These are phyloP conservation scores for Phytopythium oedochilum DNA, from an alignment of 352 stramenopile species.

Conservation along the genomic window DNA sequence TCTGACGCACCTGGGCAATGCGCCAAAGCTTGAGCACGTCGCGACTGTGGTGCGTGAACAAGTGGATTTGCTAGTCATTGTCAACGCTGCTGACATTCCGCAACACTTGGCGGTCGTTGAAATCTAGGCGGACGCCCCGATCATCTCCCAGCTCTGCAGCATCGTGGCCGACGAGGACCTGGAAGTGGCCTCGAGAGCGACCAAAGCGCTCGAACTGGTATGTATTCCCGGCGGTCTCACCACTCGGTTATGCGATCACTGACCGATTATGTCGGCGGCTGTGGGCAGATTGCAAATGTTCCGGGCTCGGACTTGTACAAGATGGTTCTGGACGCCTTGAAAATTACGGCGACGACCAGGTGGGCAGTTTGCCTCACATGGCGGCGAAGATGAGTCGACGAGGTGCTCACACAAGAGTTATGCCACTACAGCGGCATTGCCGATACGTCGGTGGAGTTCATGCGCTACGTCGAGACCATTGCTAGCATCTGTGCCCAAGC, in stretches of 20 bases:
- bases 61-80: not conserved
- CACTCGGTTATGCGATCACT: not conserved
- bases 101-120: not conserved
- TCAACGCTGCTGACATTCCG: not conserved
- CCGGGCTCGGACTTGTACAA: slow-evolving; percentile 34
- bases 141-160: slow-evolving; percentile 56
- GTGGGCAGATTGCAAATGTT: slow-evolving; percentile 37
- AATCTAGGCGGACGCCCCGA: slow-evolving; percentile 31
- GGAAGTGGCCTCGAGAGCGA: slow-evolving; percentile 61
- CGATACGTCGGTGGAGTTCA: slow-evolving; percentile 63
- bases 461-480: slow-evolving; percentile 75
- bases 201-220: slow-evolving; percentile 59
- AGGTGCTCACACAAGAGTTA: not conserved
- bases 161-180: slow-evolving; percentile 65
- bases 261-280: not conserved
- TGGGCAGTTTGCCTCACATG: slow-evolving; percentile 7
- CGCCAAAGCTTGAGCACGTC: slow-evolving; percentile 46
- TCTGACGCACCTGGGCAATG: slow-evolving; percentile 48
- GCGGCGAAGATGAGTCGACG: not conserved
- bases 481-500: slow-evolving; percentile 53
- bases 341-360: slow-evolving; percentile 39
- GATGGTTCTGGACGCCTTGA: slow-evolving; percentile 46
- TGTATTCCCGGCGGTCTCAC: not conserved
- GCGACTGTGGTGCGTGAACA: slow-evolving; percentile 36
- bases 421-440: slow-evolving; percentile 21